Conservation (phyloP, 202 grass and related monocot species). For the Musa balbisiana region DNA sequence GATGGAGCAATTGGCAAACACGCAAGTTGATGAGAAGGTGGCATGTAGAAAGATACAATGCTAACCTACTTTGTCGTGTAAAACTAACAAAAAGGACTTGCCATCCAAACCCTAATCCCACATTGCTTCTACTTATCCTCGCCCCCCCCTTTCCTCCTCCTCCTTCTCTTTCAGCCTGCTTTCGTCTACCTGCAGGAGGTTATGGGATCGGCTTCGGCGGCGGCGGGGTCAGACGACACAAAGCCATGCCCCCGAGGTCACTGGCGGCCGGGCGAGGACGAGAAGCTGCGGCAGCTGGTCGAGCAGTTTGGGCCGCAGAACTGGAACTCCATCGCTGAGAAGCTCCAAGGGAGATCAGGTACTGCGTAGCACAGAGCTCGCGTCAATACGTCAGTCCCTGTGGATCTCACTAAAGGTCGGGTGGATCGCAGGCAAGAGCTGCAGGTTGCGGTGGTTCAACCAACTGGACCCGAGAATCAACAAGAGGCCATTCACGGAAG, state of each 20-base stretch:
- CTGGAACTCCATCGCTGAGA: constrained; percentile 17
- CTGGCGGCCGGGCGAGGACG: constrained; percentile 9
- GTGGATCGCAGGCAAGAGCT: constrained; percentile 7
- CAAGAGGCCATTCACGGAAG: constrained; percentile 17
- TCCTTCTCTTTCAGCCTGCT: not conserved
- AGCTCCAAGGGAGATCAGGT: constrained; percentile 16
- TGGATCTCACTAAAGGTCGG: not conserved
- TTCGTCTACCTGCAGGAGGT: not conserved
- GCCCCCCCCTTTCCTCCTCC: too few species aligned
- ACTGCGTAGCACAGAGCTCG: not conserved
- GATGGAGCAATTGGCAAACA: not conserved
- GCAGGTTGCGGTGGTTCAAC: constrained; percentile 23
- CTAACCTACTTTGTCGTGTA: constrained; percentile 8
- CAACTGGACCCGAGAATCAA: constrained; percentile 18
- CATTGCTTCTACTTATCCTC: not conserved
- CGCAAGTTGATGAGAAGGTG: not conserved
- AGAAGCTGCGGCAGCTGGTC: constrained; percentile 12
- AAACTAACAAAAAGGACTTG: constrained; percentile 16
- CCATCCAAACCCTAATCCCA: constrained; percentile 8
- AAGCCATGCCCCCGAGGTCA: constrained; percentile 12
- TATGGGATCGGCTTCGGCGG: not conserved
- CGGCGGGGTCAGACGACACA: not conserved
- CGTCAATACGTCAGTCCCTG: not conserved
- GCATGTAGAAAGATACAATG: not conserved
- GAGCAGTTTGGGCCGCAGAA: constrained; percentile 18